phyloP scores from a whole-genome alignment of 2,329 filamentous ascomycete species.

The Scedosporium minutisporum region DNA sequence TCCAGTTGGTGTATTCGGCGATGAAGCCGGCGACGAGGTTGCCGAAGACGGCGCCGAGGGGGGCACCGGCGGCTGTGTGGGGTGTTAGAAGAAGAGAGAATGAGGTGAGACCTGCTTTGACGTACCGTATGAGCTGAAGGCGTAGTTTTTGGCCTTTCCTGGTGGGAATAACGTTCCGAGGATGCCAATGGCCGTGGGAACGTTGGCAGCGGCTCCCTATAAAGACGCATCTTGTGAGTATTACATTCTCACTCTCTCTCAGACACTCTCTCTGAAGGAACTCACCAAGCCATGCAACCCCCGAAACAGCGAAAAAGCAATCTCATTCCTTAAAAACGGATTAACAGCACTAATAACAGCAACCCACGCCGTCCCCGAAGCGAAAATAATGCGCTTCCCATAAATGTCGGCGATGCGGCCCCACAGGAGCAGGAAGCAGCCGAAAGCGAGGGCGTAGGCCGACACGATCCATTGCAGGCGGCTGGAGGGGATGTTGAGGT shows the following conservation, averaged over 20 bases:
- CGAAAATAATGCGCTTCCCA: constrained; percentile 55
- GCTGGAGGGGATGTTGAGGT: constrained; percentile 45
- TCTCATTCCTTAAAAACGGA: constrained; percentile 57
- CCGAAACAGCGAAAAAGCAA: constrained; percentile 57
- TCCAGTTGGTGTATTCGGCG: constrained; percentile 52
- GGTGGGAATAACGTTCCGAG: constrained; percentile 58
- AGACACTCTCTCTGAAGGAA: neutral
- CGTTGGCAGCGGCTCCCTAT: constrained; percentile 54
- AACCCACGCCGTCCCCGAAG: constrained; percentile 54
- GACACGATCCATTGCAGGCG: constrained; percentile 59
- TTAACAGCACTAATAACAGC: constrained; percentile 48
- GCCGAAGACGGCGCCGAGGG: constrained; percentile 54
- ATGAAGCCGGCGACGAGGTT: constrained; percentile 57
- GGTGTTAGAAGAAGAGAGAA: neutral
- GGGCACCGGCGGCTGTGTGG: constrained; percentile 46
- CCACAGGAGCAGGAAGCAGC: constrained; percentile 59
- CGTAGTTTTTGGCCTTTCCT: constrained; percentile 60
- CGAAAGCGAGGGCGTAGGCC: constrained; percentile 55
- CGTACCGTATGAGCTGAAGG: constrained; percentile 53
- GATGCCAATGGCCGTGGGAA: constrained; percentile 63
- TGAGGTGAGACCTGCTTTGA: neutral
- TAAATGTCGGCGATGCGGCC: constrained; percentile 58
- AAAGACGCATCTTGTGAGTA: neutral
- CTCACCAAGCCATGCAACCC: constrained; percentile 50
- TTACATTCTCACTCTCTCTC: neutral